phyloP scores from a whole-genome alignment of 345 rosid genomes.

The Boechera stricta region DNA sequence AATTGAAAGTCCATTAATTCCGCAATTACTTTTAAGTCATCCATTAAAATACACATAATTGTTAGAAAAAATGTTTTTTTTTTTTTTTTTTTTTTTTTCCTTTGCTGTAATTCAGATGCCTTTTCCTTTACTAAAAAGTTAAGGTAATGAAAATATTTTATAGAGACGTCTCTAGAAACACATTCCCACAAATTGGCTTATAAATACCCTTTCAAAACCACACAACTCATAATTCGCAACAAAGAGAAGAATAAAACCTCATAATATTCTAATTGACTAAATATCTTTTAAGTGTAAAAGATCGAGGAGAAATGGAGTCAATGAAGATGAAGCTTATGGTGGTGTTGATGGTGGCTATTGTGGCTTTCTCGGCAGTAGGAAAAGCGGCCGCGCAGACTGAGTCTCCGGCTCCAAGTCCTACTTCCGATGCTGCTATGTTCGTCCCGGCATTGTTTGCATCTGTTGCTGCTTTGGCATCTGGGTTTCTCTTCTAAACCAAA shows the following conservation, averaged over 20 bases:
- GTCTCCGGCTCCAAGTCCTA: constrained; percentile 50
- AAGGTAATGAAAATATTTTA: not conserved
- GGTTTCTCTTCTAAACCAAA: constrained; percentile 37
- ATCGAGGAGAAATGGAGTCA: constrained; percentile 38
- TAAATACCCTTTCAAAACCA: constrained; percentile 38
- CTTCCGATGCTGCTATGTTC: constrained; percentile 45
- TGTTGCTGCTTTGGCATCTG: constrained; percentile 46
- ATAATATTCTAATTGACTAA: constrained; percentile 12
- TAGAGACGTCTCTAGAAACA: constrained; percentile 25
- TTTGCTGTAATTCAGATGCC: constrained; percentile 30
- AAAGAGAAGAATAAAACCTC: constrained; percentile 16
- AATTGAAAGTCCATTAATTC: not conserved
- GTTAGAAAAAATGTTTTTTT: not conserved
- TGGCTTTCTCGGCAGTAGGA: constrained; percentile 47
- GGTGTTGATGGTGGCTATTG: constrained; percentile 41
- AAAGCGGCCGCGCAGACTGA: constrained; percentile 41
- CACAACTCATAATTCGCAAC: constrained; percentile 31
- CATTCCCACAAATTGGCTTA: constrained; percentile 21
- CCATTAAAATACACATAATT: not conserved
- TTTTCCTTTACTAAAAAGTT: constrained; percentile 41
- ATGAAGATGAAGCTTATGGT: constrained; percentile 44
- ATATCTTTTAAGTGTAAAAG: constrained; percentile 15
- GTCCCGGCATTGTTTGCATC: constrained; percentile 49
- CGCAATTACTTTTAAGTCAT: not conserved
- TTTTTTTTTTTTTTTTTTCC: not conserved